Evolutionary conservation across 2,329 filamentous ascomycete species (phyloP), one percentile per base, ranked within the genome.

Genomic region (Blastomyces percursus): DNA sequence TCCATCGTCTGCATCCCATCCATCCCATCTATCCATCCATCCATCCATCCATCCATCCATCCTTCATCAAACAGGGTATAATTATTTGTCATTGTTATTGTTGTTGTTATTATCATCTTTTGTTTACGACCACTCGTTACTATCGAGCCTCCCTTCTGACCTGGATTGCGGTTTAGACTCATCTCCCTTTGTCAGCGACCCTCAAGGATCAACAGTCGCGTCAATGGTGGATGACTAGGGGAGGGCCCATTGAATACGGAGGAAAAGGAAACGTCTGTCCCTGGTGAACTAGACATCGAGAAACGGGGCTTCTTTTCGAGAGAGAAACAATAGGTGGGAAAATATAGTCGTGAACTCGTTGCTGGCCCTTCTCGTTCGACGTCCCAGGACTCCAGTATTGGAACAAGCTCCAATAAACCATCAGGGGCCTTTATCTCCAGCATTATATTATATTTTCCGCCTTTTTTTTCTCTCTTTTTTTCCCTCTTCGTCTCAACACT

Each of bases 211-310:
- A 59, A n/a, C 21, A 30, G n/a, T 40, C 21, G 56, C 38, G 42
- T 59, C 56, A 24, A 59, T 59, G 56, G 56, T 59, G 40, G 42
- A 59, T 59, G 44, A 40, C 27, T 59, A 59, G 55, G 42, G 42
- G 19, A 5, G 19, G 42, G n/a, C 2, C 32, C 16, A 46, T n/a
- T 46, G 5, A 46, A 46, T n/a, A n/a, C 16, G 19, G 7, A 46
- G 19, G 12, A 30, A 21, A 35, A 42, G 27, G 6, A 14, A 24
- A 1, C 40, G 40, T 42, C 40, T 19, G 11, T 42, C 8, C 40
- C 8, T 19, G 14, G 40, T 16, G 40, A 42, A 12, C 38, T 7
- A 42, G 38, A 42, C 11, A 2, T 42, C 11, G 11, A 42, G 38
- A 19, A 5, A 19, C 7, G 16, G 14, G 5, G 3, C 7, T 19